phyloP scores from a whole-genome alignment of 495 filamentous ascomycete genomes.

The Friedmanniomyces endolithicus region DNA sequence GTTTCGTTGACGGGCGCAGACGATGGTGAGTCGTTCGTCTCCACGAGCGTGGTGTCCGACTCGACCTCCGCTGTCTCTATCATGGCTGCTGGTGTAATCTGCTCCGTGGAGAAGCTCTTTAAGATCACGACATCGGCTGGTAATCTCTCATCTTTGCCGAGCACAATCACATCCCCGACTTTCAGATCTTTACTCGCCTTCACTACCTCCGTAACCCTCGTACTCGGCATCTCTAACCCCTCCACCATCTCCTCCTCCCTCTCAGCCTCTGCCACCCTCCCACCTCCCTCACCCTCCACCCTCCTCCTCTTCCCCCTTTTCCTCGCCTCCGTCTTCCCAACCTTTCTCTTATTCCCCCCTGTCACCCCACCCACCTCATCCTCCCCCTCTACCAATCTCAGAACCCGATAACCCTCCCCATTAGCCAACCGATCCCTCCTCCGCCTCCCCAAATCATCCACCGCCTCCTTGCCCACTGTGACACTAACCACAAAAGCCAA shows the following conservation, averaged over 20 bases:
- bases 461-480: conserved; percentile 89
- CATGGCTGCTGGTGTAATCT: conserved; percentile 19
- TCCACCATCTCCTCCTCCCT: conserved; percentile 33
- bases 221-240: conserved; percentile 34
- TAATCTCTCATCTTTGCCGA: conserved; percentile 80
- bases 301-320: conserved; percentile 16
- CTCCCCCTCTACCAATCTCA: conserved; percentile 45
- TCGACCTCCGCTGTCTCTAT: conserved; percentile 22
- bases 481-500: conserved; percentile 83
- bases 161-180: conserved; percentile 86
- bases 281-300: conserved; percentile 6
- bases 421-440: conserved; percentile 88
- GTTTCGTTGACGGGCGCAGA: conserved; percentile 14
- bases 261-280: conserved; percentile 30
- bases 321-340: conserved; percentile 16
- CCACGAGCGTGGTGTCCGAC: conserved; percentile 32
- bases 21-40: conserved; percentile 21
- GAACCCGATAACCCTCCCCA: conserved; percentile 72
- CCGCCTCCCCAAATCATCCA: conserved; percentile 80
- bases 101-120: conserved; percentile 64
- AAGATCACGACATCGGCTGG: conserved; percentile 91
- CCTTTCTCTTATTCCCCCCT: conserved; percentile 10
- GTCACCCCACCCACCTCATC: not conserved
- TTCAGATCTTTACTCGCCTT: conserved; percentile 82
- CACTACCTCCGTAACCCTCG: conserved; percentile 46